A percentile compares a stretch with the other conserved stretches of the same genome.
phyloP scores from a whole-genome alignment of 345 rosid species.

The Euphorbia lathyris region DNA sequence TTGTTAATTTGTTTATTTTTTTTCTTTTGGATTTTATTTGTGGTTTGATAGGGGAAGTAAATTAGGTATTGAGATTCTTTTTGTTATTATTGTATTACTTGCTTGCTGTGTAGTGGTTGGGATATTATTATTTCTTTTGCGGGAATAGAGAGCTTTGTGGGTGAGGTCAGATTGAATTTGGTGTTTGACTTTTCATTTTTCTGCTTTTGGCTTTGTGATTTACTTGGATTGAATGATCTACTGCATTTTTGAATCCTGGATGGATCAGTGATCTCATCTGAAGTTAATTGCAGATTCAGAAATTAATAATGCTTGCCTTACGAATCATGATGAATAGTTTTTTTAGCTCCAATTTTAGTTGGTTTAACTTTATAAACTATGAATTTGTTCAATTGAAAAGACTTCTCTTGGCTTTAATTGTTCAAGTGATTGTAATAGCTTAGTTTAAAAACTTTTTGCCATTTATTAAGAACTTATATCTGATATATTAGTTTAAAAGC shows the following conservation, averaged over 20 bases:
- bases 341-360: not conserved
- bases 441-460: not conserved
- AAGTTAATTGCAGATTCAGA: not conserved
- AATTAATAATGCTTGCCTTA: not conserved
- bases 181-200: too few species aligned
- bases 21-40: too few species aligned
- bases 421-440: too few species aligned
- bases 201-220: too few species aligned
- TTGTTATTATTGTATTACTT: too few species aligned
- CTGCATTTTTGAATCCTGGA: not conserved
- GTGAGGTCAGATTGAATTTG: constrained; percentile 71
- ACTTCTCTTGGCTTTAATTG: too few species aligned
- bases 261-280: not conserved
- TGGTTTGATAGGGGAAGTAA: too few species aligned
- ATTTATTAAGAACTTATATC: not conserved
- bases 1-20: too few species aligned
- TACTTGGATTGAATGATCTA: not conserved
- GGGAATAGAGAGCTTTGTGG: constrained; percentile 76
- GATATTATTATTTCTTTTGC: too few species aligned
- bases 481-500: not conserved
- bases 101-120: constrained; percentile 95
- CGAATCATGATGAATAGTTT: not conserved
- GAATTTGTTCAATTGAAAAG: not conserved
- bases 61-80: too few species aligned
- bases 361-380: not conserved